Base-by-base conservation (phyloP, 2,329 filamentous ascomycete species). In the Elsinoe batatas region DNA sequence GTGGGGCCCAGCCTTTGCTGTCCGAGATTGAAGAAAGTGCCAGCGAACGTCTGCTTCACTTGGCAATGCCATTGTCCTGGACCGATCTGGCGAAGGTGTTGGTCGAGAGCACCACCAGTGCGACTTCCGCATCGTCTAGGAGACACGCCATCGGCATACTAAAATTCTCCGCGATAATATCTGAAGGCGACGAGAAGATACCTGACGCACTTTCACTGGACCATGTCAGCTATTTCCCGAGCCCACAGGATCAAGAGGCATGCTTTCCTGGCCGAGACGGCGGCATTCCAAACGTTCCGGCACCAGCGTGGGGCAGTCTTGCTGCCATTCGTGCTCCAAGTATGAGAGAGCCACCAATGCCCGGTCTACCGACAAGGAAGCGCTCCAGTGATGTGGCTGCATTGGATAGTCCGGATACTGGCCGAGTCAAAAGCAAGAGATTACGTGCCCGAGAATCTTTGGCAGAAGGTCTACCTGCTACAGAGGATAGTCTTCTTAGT, bases 361-460 rank as follows among this genome's bases (percentile, higher is more conserved):
- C 71, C n/a, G 68, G 64, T 47, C 63, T 69, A 3, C 70, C 70
- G 10, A 74, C 74, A 18, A 74, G 81, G 17, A 85, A 85, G 65
- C 73, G 82, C 56, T 83, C 81, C 2, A 79, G 78, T 12, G 78
- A 82, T 53, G 79, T 77, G 17, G 78, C 80, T 49, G 79, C 78
- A 8, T 72, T 82, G 26, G 75, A 80, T 1, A 82, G 84, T 53
- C 74, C 72, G 11, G 81, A 84, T 58, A 77, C 77, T 50, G 75
- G 76, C 17, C 74, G 81, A 47, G 70, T 72, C 11, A 80, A 81
- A 62, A 83, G 81, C 64, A 81, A 81, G 62, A 75, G 82, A 35
- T 76, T 81, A 15, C 76, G 80, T 53, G 79, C 80, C 30, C 75
- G 82, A 58, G 81, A 83, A 59, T 79, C 78, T 7, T 71, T 77